phyloP scores from a whole-genome alignment of 139 green algal species.

The Ostreobium quekettii region DNA sequence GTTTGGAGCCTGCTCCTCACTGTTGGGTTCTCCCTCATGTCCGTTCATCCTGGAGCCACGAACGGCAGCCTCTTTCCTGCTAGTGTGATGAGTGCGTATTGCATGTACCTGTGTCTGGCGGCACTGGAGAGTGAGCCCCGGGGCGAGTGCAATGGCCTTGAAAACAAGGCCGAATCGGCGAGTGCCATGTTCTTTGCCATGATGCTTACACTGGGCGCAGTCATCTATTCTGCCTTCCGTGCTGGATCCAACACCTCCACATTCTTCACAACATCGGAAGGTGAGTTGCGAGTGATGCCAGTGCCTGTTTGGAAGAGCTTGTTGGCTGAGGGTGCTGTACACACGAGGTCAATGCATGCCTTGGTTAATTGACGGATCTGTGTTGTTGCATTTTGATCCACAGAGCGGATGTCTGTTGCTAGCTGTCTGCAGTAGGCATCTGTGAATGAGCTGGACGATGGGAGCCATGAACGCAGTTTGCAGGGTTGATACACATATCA shows the following conservation, averaged over 20 bases:
- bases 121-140: conserved; percentile 70
- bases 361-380: too few relatives aligned
- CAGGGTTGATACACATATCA: too few relatives aligned
- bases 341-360: too few relatives aligned
- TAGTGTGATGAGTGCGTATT: conserved; percentile 75
- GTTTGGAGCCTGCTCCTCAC: conserved; percentile 64
- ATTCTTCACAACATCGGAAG: too few relatives aligned
- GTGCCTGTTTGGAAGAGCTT: too few relatives aligned
- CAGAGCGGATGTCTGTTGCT: too few relatives aligned
- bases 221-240: conserved; percentile 90
- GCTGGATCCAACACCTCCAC: conserved; percentile 71
- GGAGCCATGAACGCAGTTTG: too few relatives aligned
- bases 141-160: conserved; percentile 93
- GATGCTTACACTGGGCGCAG: conserved; percentile 69
- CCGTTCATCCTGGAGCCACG: conserved; percentile 40
- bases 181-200: conserved; percentile 72
- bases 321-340: too few relatives aligned
- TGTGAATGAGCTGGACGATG: too few relatives aligned
- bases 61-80: conserved; percentile 85
- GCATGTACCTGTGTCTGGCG: conserved; percentile 80
- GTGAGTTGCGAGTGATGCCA: too few relatives aligned
- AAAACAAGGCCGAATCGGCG: conserved; percentile 57
- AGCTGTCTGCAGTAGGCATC: too few relatives aligned
- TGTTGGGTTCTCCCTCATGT: conserved; percentile 49
- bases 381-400: too few relatives aligned